Evolutionary conservation across 768 basidiomycete species (phyloP).

Genomic region (Kwoniella pini): DNA sequence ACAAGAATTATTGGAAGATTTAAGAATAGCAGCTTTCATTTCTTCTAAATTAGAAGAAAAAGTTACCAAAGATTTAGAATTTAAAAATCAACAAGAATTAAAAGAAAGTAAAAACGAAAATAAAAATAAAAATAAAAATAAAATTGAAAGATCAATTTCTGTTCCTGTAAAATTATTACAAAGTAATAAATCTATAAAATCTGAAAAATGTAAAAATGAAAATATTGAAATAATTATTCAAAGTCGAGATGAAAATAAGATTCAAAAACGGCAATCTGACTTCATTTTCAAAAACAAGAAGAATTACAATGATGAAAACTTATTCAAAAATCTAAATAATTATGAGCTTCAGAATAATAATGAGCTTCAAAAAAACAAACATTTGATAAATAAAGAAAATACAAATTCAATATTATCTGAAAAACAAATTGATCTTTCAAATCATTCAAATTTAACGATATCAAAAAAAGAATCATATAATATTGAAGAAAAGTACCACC

Average conservation of each 20-base stretch:
- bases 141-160: constrained; percentile 19
- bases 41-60: constrained; percentile 1
- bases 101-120: background rate
- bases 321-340: too few species aligned
- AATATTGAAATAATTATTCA: too few species aligned
- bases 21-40: constrained; percentile 12
- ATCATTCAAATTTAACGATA: too few species aligned
- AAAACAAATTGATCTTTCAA: constrained; percentile 13
- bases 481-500: too few species aligned
- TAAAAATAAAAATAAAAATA: background rate
- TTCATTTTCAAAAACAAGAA: too few species aligned
- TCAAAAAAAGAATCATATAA: too few species aligned
- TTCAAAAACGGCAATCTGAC: too few species aligned
- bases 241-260: too few species aligned
- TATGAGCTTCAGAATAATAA: too few species aligned
- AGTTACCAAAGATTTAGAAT: background rate
- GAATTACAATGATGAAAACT: too few species aligned
- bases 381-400: background rate
- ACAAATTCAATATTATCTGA: constrained; percentile 6
- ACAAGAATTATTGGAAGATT: constrained; percentile 5
- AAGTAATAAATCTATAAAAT: constrained; percentile 13
- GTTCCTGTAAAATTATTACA: constrained; percentile 25
- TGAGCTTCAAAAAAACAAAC: background rate
- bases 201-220: background rate
- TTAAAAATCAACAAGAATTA: background rate